A percentile compares a stretch with the other conserved stretches of the same genome.
These are phyloP conservation scores for Curvularia hawaiiensis DNA, from an alignment of 2,329 filamentous ascomycete species.

Conservation along the genomic window DNA sequence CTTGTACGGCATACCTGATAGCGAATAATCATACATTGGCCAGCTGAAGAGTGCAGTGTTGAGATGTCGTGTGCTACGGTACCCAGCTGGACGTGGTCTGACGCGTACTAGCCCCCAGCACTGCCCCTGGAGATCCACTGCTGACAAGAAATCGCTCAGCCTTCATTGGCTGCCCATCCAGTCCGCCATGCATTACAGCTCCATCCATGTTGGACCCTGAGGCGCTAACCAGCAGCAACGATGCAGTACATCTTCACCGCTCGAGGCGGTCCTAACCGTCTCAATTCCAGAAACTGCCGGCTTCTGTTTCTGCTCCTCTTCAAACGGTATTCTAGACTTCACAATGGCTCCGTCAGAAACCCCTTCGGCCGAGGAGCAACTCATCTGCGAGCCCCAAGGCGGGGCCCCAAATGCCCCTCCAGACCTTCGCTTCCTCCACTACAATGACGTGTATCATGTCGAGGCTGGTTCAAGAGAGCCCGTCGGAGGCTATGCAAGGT, in stretches of 20 bases:
- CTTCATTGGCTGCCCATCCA: constrained; percentile 32
- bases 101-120: neutral
- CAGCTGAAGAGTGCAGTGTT: neutral
- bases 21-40: neutral
- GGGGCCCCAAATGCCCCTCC: constrained; percentile 57
- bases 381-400: constrained; percentile 51
- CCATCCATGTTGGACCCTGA: constrained; percentile 36
- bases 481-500: constrained; percentile 79
- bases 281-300: constrained; percentile 6
- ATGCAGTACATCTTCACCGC: constrained; percentile 33
- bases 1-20: neutral
- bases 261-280: constrained; percentile 23
- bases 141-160: constrained; percentile 20
- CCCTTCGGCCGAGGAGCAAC: constrained; percentile 40
- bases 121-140: constrained; percentile 20
- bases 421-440: constrained; percentile 83
- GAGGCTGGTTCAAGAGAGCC: constrained; percentile 78
- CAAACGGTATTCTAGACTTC: neutral
- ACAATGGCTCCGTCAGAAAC: constrained; percentile 36
- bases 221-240: constrained; percentile 18
- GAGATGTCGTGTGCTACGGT: neutral
- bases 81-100: neutral
- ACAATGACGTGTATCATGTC: constrained; percentile 93
- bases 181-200: constrained; percentile 8
- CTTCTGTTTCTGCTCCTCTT: neutral